A percentile compares a stretch with the other conserved stretches of the same genome.
These are phyloP conservation scores for Blastocystis sp. DNA, from an alignment of 352 stramenopile species.

Conservation along the genomic window DNA sequence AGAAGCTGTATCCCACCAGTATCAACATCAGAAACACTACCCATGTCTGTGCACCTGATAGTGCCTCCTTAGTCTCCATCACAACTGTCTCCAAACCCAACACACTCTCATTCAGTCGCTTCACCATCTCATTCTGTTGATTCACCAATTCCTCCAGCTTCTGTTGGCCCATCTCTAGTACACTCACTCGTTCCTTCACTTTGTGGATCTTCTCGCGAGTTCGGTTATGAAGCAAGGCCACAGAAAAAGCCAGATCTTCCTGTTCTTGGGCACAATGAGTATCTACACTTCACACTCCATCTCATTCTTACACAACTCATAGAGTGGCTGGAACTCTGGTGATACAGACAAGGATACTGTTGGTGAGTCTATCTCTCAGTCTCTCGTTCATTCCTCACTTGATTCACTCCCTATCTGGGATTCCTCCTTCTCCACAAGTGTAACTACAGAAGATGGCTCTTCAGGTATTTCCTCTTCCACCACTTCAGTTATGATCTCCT, in stretches of 20 bases:
- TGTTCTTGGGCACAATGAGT: constrained; percentile 3
- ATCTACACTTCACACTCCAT: not conserved
- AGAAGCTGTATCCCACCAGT: not conserved
- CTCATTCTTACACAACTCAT: constrained; percentile 16
- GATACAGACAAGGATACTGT: not conserved
- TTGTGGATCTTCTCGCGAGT: not conserved
- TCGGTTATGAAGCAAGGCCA: constrained; percentile 34
- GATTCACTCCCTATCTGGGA: not conserved
- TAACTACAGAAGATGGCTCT: not conserved
- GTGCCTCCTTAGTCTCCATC: not conserved
- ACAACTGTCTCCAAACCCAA: not conserved
- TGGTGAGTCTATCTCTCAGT: not conserved
- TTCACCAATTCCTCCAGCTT: not conserved
- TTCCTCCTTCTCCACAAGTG: not conserved
- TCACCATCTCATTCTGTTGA: not conserved
- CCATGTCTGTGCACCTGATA: not conserved
- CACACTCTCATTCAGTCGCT: not conserved
- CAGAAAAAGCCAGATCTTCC: not conserved
- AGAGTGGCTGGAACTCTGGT: constrained; percentile 39
- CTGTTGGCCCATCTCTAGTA: not conserved
- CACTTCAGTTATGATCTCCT: constrained; percentile 6
- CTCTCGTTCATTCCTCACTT: not conserved
- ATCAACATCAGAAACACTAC: not conserved
- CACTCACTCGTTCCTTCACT: not conserved
- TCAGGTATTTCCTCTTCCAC: not conserved